Percentiles rank a stretch among this genome's conserved stretches.
Conservation (phyloP, 768 basidiomycete genomes). For the Suillus paluster region DNA sequence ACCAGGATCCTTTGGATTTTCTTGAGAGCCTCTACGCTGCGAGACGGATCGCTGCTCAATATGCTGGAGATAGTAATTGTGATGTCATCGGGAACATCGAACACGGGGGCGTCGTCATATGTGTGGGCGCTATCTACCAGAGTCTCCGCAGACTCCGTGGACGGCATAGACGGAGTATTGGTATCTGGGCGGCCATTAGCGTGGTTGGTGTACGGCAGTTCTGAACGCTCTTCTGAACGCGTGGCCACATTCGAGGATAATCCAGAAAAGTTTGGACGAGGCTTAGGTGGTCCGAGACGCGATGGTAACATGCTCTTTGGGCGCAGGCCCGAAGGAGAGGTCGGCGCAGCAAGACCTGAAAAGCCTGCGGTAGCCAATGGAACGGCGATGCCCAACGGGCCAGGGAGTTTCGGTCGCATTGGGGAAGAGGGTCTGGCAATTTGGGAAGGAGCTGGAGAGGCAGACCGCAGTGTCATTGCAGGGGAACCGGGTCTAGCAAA, state of each 20-base stretch:
- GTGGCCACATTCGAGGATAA: slow-evolving; percentile 27
- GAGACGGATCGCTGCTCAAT: slow-evolving; percentile 80
- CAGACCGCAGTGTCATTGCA: slow-evolving; percentile 35
- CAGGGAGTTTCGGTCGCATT: slow-evolving; percentile 49
- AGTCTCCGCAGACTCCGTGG: slow-evolving; percentile 35
- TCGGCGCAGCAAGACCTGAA: slow-evolving; percentile 34
- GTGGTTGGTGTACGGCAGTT: slow-evolving; percentile 31
- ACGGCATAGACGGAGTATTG: slow-evolving; percentile 21
- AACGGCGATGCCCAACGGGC: slow-evolving; percentile 29
- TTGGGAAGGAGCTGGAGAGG: slow-evolving; percentile 42
- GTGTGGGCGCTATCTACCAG: slow-evolving; percentile 38
- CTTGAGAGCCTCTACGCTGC: slow-evolving; percentile 94
- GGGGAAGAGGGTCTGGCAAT: slow-evolving; percentile 55
- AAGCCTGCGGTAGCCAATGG: slow-evolving; percentile 16
- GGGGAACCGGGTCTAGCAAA: slow-evolving; percentile 50
- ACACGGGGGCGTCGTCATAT: slow-evolving; percentile 22
- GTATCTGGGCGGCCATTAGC: slow-evolving; percentile 20
- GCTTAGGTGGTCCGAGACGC: slow-evolving; percentile 68
- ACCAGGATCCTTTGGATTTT: slow-evolving; percentile 87
- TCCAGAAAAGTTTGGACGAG: slow-evolving; percentile 39
- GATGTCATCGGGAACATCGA: slow-evolving; percentile 55
- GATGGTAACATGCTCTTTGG: slow-evolving; percentile 78
- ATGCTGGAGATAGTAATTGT: slow-evolving; percentile 87
- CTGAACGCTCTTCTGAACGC: slow-evolving; percentile 34
- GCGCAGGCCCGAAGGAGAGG: slow-evolving; percentile 46